Evolutionary conservation across 2,329 filamentous ascomycete genomes (phyloP).

Genomic region (Phialophora verrucosa): DNA sequence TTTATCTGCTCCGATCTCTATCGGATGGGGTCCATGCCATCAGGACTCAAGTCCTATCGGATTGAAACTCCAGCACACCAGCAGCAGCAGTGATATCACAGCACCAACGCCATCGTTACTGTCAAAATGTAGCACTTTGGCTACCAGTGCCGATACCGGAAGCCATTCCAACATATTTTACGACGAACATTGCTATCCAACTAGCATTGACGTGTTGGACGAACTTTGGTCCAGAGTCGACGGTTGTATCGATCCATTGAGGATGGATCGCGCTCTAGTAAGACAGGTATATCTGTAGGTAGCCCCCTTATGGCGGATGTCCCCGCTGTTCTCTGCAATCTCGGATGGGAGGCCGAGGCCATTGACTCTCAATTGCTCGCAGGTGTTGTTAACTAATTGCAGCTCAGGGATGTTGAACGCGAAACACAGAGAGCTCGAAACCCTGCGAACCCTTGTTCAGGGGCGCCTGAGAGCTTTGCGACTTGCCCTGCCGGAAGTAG

Average conservation of each 20-base stretch:
- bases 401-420: not conserved
- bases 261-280: not conserved
- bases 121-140: not conserved
- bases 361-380: not conserved
- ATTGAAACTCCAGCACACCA: not conserved
- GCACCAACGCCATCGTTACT: not conserved
- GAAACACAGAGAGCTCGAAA: not conserved
- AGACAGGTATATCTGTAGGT: not conserved
- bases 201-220: not conserved
- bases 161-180: not conserved
- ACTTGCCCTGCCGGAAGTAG: not conserved
- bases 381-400: not conserved
- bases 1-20: not conserved
- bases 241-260: not conserved
- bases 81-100: not conserved
- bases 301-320: not conserved
- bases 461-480: not conserved
- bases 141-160: not conserved
- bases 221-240: not conserved
- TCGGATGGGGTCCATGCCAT: not conserved
- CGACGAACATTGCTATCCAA: not conserved
- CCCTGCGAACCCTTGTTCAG: not conserved
- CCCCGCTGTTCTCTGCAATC: not conserved
- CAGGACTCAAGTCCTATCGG: not conserved
- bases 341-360: not conserved